Conservation (phyloP, 1,284 basidiomycete species). For the Heimioporus retisporus region DNA sequence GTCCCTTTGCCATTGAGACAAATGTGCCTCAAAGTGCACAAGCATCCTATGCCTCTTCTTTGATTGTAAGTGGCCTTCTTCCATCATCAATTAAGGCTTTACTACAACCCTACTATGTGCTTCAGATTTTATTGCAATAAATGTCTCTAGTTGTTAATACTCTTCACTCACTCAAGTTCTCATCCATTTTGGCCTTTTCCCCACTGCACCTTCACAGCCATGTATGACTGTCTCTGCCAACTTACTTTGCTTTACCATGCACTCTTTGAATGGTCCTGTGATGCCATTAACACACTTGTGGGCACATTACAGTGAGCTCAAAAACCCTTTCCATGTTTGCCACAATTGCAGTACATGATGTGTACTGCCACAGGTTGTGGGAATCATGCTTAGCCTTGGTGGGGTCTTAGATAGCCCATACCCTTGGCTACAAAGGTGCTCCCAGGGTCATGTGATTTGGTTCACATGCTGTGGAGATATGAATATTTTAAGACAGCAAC, state of each 20-base stretch:
- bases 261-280: slow-evolving; percentile 8
- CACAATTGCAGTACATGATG: no score
- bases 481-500: no score
- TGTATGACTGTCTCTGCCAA: slow-evolving; percentile 9
- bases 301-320: slow-evolving; percentile 1
- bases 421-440: no score
- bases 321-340: no score
- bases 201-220: slow-evolving; percentile 8
- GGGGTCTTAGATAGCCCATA: no score
- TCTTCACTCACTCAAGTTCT: slow-evolving; percentile 2
- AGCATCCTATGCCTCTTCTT: slow-evolving; percentile 2
- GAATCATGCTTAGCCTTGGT: no score
- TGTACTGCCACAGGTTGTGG: no score
- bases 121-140: neutral
- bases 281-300: slow-evolving; percentile 16
- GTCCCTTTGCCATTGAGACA: neutral
- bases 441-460: no score
- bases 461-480: no score
- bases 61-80: neutral
- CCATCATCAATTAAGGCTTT: no score
- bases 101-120: no score
- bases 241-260: neutral
- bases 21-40: neutral
- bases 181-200: slow-evolving; percentile 5
- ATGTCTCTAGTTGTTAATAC: slow-evolving; percentile 10